Base-by-base conservation (phyloP, 2,329 filamentous ascomycete species). In the Colletotrichum magnum region DNA sequence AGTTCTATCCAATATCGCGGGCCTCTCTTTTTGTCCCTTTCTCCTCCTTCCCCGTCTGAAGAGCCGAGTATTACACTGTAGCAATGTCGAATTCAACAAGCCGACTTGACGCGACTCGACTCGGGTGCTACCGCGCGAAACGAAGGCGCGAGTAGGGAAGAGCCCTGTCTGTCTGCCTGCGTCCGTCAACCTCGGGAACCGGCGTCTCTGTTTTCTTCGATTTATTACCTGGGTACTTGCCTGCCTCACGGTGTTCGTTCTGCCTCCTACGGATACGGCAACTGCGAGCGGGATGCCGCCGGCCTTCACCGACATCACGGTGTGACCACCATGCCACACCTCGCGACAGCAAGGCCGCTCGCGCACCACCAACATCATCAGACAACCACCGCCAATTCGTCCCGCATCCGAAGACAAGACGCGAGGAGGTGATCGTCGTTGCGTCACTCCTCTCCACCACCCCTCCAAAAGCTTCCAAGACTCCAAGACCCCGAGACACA, bases 151-250 rank as follows among this genome's bases (percentile, higher is more conserved):
- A 43, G 16, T 15, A 66, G 47, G 53, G 52, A 57, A 45, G 24
- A 21, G 59, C 52, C 59, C 53, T 68, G 53, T 58, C 61, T 52
- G 12, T 58, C 61, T 52, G 12, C 28, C n/a, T 32, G 32, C 48
- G 51, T 26, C 52, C 28, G n/a, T 18, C 15, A 48, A 59, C 32
- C 57, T 59, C 57, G 57, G 57, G 56, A 24, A 18, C 47, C 47
- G 18, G 15, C 41, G 41, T 43, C 41, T 43, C 45, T n/a, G 15
- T 43, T 15, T 43, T 43, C 41, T 15, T 43, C 41, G 41, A 15
- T 43, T 43, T n/a, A 36, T 36, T 36, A 32, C 28, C 28, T 32
- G 28, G 7, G 7, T 32, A 36, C 32, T 10, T 36, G 32, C 32
- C 32, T 36, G 32, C 32, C 10, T 36, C 32, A 36, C 32, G 32